phyloP scores from a whole-genome alignment of 495 filamentous ascomycete species.

The Xylaria venustula region DNA sequence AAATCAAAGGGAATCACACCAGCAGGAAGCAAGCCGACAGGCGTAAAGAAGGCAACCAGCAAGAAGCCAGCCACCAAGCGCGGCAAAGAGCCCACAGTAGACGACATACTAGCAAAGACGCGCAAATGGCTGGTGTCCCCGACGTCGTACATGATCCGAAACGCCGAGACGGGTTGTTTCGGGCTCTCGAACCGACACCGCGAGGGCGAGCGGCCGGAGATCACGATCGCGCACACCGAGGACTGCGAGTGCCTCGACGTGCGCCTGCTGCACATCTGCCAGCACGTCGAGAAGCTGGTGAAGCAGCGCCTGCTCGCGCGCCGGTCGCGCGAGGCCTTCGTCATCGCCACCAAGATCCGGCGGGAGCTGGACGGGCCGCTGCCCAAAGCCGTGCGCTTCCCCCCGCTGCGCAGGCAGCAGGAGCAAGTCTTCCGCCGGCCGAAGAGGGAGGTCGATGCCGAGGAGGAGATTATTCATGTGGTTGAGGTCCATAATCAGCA shows the following conservation, averaged over 20 bases:
- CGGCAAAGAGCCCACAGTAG: neutral
- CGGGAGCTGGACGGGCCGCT: neutral
- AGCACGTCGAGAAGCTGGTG: neutral
- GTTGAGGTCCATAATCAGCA: conserved; percentile 15
- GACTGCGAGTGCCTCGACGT: conserved; percentile 3
- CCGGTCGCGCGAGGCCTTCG: conserved; percentile 2
- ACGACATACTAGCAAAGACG: neutral
- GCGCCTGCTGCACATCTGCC: conserved; percentile 1
- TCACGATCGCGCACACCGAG: neutral
- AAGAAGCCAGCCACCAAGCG: neutral
- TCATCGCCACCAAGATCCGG: conserved; percentile 8
- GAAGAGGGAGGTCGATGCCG: neutral
- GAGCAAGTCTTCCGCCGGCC: neutral
- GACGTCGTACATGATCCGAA: neutral
- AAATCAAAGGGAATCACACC: neutral
- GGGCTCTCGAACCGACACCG: neutral
- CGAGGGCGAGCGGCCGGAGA: neutral
- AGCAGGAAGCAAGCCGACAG: neutral
- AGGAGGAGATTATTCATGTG: neutral
- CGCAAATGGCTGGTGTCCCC: neutral
- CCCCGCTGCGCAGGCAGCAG: neutral
- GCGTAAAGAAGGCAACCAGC: neutral
- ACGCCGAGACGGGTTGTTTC: conserved; percentile 3
- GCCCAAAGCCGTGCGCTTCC: neutral
- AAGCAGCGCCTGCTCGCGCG: neutral